These are phyloP conservation scores for Chimonanthus praecox DNA, from an alignment of 164 flowering plant genomes.

Conservation along the genomic window DNA sequence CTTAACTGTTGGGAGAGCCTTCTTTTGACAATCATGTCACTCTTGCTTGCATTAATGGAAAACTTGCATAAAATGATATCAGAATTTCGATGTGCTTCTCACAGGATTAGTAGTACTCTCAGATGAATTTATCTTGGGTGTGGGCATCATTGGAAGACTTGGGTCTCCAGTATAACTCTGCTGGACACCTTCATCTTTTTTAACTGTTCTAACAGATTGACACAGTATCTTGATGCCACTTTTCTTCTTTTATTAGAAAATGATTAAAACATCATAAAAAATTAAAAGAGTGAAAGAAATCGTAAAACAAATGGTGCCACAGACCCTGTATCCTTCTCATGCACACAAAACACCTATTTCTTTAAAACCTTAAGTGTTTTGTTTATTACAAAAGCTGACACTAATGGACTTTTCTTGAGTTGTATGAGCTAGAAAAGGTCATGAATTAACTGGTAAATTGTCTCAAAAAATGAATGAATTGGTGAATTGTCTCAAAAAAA, in stretches of 20 bases:
- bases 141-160: too few relatives aligned
- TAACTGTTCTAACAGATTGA: background rate
- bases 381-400: background rate
- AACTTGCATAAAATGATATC: constrained; percentile 9
- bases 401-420: background rate
- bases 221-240: background rate
- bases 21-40: constrained; percentile 9
- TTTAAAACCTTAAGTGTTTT: background rate
- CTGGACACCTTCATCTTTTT: background rate
- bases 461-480: too few relatives aligned
- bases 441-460: too few relatives aligned
- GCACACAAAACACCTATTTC: background rate
- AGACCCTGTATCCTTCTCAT: too few relatives aligned
- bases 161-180: background rate
- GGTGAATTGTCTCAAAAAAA: too few relatives aligned
- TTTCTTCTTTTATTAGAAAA: background rate
- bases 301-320: background rate
- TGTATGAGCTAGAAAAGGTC: background rate
- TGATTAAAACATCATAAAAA: too few relatives aligned
- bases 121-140: constrained; percentile 1
- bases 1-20: constrained; percentile 17
- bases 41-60: constrained; percentile 14
- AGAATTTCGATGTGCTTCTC: background rate
- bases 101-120: constrained; percentile 7
- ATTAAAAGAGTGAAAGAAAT: too few relatives aligned